phyloP scores from a whole-genome alignment of 2,329 filamentous ascomycete genomes.

The Fusarium nygamai region DNA sequence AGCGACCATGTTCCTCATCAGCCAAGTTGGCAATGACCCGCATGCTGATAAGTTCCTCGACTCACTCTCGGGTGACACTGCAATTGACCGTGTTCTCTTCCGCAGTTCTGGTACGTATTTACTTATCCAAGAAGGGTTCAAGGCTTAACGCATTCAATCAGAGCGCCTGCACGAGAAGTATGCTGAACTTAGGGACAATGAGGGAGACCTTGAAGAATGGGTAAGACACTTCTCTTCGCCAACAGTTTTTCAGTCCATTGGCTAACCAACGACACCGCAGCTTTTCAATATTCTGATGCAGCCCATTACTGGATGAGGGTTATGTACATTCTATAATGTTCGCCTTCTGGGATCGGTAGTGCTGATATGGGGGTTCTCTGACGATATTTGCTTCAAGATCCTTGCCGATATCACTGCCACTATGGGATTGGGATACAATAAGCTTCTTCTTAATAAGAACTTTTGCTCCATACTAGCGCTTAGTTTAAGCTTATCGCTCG shows the following conservation, averaged over 20 bases:
- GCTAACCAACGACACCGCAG: fast-evolving
- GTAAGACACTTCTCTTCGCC: fast-evolving
- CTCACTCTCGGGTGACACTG: background rate
- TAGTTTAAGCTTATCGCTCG: background rate
- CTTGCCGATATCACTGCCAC: background rate
- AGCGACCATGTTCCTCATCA: background rate
- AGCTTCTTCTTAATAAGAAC: background rate
- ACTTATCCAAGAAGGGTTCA: fast-evolving
- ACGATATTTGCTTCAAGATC: background rate
- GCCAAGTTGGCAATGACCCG: background rate
- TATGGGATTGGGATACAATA: background rate
- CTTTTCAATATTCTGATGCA: background rate
- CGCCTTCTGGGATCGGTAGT: background rate
- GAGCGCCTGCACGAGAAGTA: background rate
- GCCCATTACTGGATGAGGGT: background rate
- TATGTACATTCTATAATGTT: fast-evolving
- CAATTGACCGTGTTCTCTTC: background rate
- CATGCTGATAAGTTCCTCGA: background rate
- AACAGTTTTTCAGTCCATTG: fast-evolving
- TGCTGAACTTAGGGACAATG: background rate
- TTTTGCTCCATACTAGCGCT: no score
- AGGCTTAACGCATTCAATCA: no score
- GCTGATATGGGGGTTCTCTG: fast-evolving
- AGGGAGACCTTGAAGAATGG: background rate
- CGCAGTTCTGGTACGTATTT: background rate